Percentiles rank a stretch among this genome's conserved stretches.
Evolutionary conservation across 2,329 filamentous ascomycete genomes (phyloP).

Genomic region (Colletotrichum trifolii): DNA sequence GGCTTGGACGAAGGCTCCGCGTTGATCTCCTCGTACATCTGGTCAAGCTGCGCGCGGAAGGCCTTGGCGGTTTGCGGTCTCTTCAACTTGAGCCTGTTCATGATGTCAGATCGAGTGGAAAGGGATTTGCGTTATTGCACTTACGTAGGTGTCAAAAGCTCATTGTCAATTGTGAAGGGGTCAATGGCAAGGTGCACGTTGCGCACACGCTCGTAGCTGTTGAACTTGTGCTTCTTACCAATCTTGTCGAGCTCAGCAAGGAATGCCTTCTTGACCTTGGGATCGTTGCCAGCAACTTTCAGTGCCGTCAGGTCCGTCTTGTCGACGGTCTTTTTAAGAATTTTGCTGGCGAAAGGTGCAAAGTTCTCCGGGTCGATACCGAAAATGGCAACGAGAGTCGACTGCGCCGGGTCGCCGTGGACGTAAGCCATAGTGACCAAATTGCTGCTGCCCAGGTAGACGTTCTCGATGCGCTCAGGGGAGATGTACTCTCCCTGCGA

Average conservation of each 20-base stretch:
- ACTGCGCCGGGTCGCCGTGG: constrained; percentile 88
- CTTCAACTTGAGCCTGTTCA: constrained; percentile 67
- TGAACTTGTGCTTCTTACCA: constrained; percentile 87
- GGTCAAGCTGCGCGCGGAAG: constrained; percentile 64
- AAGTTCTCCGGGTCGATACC: constrained; percentile 89
- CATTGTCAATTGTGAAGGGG: constrained; percentile 93
- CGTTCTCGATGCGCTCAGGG: constrained; percentile 95
- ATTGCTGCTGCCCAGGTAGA: constrained; percentile 84
- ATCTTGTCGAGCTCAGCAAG: constrained; percentile 82
- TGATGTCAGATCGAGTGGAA: constrained; percentile 37
- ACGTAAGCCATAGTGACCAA: constrained; percentile 86
- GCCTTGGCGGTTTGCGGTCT: constrained; percentile 65
- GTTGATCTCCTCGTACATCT: constrained; percentile 67
- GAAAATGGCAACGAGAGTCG: constrained; percentile 85
- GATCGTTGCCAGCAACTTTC: constrained; percentile 73
- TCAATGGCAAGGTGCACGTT: constrained; percentile 82
- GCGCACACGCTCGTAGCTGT: constrained; percentile 86
- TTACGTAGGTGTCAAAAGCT: constrained; percentile 89
- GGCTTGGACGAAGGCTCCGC: constrained; percentile 52
- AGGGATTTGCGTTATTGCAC: constrained; percentile 47
- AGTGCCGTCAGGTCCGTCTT: constrained; percentile 75
- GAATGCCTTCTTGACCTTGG: constrained; percentile 78
- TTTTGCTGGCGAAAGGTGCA: constrained; percentile 80
- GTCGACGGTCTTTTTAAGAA: constrained; percentile 75
- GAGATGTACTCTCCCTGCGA: constrained; percentile 98